phyloP scores from a whole-genome alignment of 495 filamentous ascomycete genomes.

The Xylaria castorea region DNA sequence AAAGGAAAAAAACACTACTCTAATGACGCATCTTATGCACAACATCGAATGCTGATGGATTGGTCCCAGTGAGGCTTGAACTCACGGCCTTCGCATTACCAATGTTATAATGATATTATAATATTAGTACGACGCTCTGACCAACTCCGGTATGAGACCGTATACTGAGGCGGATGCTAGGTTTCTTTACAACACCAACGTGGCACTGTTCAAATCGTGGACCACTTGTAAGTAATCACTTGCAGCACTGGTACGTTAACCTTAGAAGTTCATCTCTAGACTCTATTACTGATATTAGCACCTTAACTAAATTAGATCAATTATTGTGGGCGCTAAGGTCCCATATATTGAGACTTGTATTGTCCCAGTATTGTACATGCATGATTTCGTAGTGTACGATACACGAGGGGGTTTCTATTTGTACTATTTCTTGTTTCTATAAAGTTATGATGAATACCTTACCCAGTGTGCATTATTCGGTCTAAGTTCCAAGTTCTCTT shows the following conservation, averaged over 20 bases:
- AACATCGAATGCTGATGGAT: neutral
- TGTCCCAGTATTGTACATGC: too few species aligned
- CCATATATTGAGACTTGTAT: too few species aligned
- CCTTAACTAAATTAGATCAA: too few species aligned
- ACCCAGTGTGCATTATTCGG: neutral
- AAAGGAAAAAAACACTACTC: neutral
- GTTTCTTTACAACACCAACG: neutral
- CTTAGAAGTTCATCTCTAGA: neutral
- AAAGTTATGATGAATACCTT: too few species aligned
- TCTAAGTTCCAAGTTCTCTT: neutral
- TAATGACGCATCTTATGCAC: neutral
- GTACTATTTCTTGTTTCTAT: too few species aligned
- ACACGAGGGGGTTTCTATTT: too few species aligned
- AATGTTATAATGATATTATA: neutral
- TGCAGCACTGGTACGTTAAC: neutral
- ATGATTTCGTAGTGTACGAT: too few species aligned
- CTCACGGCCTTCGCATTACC: constrained; percentile 16
- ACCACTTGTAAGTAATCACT: neutral
- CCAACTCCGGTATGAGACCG: constrained; percentile 10
- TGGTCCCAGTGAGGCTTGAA: constrained; percentile 20
- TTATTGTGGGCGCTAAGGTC: too few species aligned
- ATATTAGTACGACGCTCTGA: constrained; percentile 16
- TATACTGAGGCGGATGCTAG: neutral
- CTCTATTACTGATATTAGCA: neutral
- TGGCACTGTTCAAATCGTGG: neutral